phyloP scores from a whole-genome alignment of 805 yeast genomes.

The Kurtzmaniella cleridarum region DNA sequence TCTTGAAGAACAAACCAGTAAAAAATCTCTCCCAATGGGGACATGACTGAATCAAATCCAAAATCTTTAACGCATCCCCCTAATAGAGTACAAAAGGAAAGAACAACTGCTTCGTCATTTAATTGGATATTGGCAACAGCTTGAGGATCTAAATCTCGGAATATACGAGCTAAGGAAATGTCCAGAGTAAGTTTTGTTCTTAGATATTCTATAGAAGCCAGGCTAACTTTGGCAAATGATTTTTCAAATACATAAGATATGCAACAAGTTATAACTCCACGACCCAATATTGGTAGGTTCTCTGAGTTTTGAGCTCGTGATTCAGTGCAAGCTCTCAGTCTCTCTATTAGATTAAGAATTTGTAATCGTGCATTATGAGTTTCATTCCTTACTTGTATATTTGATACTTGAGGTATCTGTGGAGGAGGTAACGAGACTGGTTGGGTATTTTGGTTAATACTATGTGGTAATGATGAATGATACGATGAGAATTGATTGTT shows the following conservation, averaged over 20 bases:
- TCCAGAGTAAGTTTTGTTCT: slow-evolving; percentile 39
- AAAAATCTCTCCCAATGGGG: slow-evolving; percentile 63
- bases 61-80: slow-evolving; percentile 75
- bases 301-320: slow-evolving; percentile 31
- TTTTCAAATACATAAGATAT: slow-evolving; percentile 60
- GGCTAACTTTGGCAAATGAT: slow-evolving; percentile 49
- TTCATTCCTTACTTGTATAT: background rate
- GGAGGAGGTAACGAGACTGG: slow-evolving; percentile 8
- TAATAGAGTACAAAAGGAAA: slow-evolving; percentile 51
- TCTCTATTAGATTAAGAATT: slow-evolving; percentile 40
- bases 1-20: slow-evolving; percentile 56
- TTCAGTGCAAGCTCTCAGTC: slow-evolving; percentile 58
- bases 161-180: slow-evolving; percentile 37
- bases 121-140: slow-evolving; percentile 26
- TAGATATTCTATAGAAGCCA: slow-evolving; percentile 50
- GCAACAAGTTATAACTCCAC: slow-evolving; percentile 47
- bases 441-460: slow-evolving; percentile 6
- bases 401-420: no score
- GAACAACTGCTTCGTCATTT: slow-evolving; percentile 47
- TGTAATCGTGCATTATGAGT: background rate
- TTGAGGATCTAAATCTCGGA: slow-evolving; percentile 43
- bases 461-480: background rate
- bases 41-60: slow-evolving; percentile 68
- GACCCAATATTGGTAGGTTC: slow-evolving; percentile 54
- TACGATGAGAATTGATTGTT: background rate